Conservation (phyloP, 768 basidiomycete genomes). For the Trametes gibbosa region DNA sequence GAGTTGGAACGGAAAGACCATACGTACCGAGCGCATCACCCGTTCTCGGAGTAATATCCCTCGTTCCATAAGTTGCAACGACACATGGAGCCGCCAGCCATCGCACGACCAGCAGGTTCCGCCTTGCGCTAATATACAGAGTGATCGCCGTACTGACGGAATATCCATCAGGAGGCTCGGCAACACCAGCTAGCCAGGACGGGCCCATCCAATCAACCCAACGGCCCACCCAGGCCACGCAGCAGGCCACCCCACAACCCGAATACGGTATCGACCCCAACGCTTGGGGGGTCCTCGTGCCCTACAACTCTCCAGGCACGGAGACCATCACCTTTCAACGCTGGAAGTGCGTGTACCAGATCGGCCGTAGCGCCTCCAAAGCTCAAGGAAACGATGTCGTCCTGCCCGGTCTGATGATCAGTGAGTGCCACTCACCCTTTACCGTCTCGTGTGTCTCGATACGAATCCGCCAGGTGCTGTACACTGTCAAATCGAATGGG, state of each 20-base stretch:
- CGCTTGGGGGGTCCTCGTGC: slow-evolving; percentile 71
- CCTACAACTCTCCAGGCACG: slow-evolving; percentile 45
- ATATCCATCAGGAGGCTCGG: neutral
- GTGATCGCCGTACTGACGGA: neutral
- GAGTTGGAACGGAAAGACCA: no score
- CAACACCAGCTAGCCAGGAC: neutral
- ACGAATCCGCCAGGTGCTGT: slow-evolving; percentile 38
- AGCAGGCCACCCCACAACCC: slow-evolving; percentile 36
- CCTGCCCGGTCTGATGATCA: slow-evolving; percentile 67
- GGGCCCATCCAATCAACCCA: neutral
- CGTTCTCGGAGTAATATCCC: no score
- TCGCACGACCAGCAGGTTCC: no score
- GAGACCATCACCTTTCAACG: slow-evolving; percentile 62
- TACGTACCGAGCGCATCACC: no score
- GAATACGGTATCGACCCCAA: slow-evolving; percentile 29
- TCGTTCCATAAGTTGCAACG: no score
- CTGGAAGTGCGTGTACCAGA: slow-evolving; percentile 42
- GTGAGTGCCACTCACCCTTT: slow-evolving; percentile 43
- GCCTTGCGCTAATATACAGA: no score
- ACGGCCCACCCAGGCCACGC: slow-evolving; percentile 39
- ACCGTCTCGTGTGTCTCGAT: no score
- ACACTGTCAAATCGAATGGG: slow-evolving; percentile 60
- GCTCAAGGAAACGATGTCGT: slow-evolving; percentile 41
- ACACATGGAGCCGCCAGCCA: no score
- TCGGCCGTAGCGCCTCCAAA: slow-evolving; percentile 48